phyloP scores from a whole-genome alignment of 148 eudicot genomes.

The Arctostaphylos glauca region DNA sequence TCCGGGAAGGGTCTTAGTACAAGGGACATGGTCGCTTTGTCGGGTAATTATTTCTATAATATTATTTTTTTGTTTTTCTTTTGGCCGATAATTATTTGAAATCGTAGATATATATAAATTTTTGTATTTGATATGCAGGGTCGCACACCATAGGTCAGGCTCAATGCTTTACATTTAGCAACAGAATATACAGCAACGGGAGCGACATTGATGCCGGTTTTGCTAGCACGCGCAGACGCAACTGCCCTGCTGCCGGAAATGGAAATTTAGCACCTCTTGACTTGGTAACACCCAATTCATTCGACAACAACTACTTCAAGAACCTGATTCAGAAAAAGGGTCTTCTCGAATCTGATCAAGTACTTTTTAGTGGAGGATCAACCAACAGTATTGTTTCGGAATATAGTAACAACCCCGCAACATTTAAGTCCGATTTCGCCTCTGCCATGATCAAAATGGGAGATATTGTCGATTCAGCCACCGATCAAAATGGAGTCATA shows the following conservation, averaged over 20 bases:
- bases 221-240: slow-evolving; percentile 25
- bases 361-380: slow-evolving; percentile 31
- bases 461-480: slow-evolving; percentile 16
- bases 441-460: slow-evolving; percentile 33
- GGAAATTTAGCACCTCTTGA: slow-evolving; percentile 33
- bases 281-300: slow-evolving; percentile 30
- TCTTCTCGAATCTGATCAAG: slow-evolving; percentile 30
- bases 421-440: slow-evolving; percentile 23
- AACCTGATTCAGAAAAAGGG: slow-evolving; percentile 32
- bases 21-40: slow-evolving; percentile 40
- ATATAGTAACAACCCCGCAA: slow-evolving; percentile 25
- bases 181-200: slow-evolving; percentile 32
- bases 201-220: slow-evolving; percentile 32
- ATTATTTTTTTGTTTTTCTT: too few relatives aligned
- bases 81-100: not conserved
- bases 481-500: slow-evolving; percentile 29
- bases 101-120: not conserved
- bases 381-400: slow-evolving; percentile 27
- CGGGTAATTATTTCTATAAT: slow-evolving; percentile 20
- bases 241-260: slow-evolving; percentile 21
- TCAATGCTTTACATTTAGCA: slow-evolving; percentile 29
- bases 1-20: slow-evolving; percentile 20
- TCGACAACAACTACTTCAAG: slow-evolving; percentile 40
- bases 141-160: slow-evolving; percentile 39
- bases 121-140: slow-evolving; percentile 19